phyloP scores from a whole-genome alignment of 192 early-diverging fungal genomes.

The Mortierella antarctica region DNA sequence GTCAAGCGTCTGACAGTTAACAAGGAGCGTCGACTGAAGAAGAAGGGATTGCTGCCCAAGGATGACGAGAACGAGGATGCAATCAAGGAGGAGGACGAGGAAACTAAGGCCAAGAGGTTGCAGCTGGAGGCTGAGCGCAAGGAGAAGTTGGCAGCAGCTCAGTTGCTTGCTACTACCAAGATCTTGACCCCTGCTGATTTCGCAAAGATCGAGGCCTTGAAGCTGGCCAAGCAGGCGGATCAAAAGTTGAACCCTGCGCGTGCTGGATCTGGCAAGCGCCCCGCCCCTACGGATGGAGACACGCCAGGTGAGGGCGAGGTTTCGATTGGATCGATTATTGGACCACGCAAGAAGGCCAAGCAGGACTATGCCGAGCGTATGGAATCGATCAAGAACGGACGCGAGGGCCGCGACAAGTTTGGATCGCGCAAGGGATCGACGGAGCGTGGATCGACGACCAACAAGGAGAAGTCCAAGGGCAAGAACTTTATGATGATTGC shows the following conservation, averaged over 20 bases:
- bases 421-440: slow-evolving; percentile 90
- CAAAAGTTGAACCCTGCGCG: slow-evolving; percentile 45
- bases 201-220: slow-evolving; percentile 81
- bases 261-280: slow-evolving; percentile 45
- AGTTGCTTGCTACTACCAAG: slow-evolving; percentile 62
- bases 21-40: slow-evolving; percentile 58
- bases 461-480: slow-evolving; percentile 91
- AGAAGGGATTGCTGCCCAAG: slow-evolving; percentile 54
- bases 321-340: slow-evolving; percentile 58
- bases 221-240: slow-evolving; percentile 72
- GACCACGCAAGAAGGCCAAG: slow-evolving; percentile 83
- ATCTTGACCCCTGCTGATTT: slow-evolving; percentile 96
- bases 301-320: slow-evolving; percentile 40
- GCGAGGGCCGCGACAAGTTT: slow-evolving; percentile 93
- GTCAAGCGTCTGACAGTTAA: slow-evolving; percentile 49
- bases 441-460: slow-evolving; percentile 80
- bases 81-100: slow-evolving; percentile 56
- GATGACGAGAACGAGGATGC: slow-evolving; percentile 49
- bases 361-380: slow-evolving; percentile 93
- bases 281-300: slow-evolving; percentile 32
- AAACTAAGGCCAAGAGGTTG: slow-evolving; percentile 54
- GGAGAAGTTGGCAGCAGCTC: slow-evolving; percentile 57
- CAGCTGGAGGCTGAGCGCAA: slow-evolving; percentile 55
- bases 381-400: slow-evolving; percentile 86
- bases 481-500: slow-evolving; percentile 97